Evolutionary conservation across 495 filamentous ascomycete species (phyloP).

Genomic region (Penicillium longicatenatum): DNA sequence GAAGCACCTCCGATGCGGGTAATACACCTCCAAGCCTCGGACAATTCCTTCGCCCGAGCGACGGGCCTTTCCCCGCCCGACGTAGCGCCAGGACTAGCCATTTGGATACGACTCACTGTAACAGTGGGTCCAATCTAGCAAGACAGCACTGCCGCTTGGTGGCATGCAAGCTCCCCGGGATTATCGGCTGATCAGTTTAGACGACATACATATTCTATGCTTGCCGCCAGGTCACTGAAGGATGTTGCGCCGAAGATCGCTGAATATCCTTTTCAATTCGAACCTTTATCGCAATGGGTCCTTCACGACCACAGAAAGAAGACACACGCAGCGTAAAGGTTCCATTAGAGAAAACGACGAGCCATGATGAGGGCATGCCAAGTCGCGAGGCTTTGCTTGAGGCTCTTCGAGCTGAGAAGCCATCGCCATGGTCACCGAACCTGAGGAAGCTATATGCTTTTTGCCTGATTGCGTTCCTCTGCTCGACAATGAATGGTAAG

Average conservation of each 20-base stretch:
- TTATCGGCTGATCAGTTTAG: too few relatives aligned
- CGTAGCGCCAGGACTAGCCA: conserved; percentile 1
- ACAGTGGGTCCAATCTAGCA: too few relatives aligned
- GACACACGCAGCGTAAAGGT: too few relatives aligned
- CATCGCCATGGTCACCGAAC: conserved; percentile 18
- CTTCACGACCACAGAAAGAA: too few relatives aligned
- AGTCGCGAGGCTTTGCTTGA: conserved; percentile 13
- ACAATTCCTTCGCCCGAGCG: conserved; percentile 10
- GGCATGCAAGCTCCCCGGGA: too few relatives aligned
- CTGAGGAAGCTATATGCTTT: conserved; percentile 13
- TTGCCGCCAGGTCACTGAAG: too few relatives aligned
- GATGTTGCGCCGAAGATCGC: too few relatives aligned
- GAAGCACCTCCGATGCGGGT: too few relatives aligned
- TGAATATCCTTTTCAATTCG: too few relatives aligned
- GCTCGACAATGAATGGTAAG: conserved; percentile 18
- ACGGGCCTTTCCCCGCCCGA: conserved; percentile 14
- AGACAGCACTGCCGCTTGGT: too few relatives aligned
- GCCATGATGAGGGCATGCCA: conserved; percentile 13
- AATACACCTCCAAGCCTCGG: background rate
- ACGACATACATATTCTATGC: too few relatives aligned
- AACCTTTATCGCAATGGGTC: too few relatives aligned
- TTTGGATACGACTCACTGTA: background rate
- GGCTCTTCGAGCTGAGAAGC: conserved; percentile 11
- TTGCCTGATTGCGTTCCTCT: conserved; percentile 18
- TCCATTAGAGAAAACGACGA: conserved; percentile 8